Evolutionary conservation across 2,329 filamentous ascomycete genomes (phyloP).

Genomic region (Zymoseptoria tritici): DNA sequence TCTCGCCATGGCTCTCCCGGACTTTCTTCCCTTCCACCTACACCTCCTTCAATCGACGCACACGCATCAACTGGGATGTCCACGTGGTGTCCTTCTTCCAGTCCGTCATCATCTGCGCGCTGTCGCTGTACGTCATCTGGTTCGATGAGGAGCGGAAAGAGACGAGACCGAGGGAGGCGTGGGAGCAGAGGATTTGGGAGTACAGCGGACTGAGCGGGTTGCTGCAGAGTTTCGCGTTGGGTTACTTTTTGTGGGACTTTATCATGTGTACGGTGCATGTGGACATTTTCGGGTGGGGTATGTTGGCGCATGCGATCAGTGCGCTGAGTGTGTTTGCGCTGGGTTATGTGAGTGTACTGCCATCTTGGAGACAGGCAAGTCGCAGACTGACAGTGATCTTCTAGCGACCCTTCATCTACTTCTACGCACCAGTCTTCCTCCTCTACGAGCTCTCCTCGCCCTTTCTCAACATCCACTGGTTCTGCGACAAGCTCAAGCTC

Average conservation of each 20-base stretch:
- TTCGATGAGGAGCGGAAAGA: slow-evolving; percentile 58
- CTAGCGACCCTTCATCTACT: slow-evolving; percentile 76
- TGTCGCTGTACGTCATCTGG: slow-evolving; percentile 68
- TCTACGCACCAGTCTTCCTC: slow-evolving; percentile 72
- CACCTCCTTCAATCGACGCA: slow-evolving; percentile 51
- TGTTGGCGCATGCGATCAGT: slow-evolving; percentile 68
- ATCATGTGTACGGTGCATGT: slow-evolving; percentile 61
- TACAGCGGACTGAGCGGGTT: slow-evolving; percentile 66
- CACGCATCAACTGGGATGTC: slow-evolving; percentile 74
- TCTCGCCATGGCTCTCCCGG: slow-evolving; percentile 61
- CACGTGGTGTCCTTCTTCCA: slow-evolving; percentile 80
- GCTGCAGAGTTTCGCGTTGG: slow-evolving; percentile 67
- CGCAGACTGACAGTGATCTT: not conserved
- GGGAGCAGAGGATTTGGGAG: slow-evolving; percentile 60
- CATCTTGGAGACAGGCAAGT: not conserved
- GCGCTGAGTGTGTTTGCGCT: slow-evolving; percentile 68
- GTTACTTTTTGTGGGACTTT: slow-evolving; percentile 82
- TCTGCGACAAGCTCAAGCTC: slow-evolving; percentile 77
- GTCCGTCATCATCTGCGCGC: slow-evolving; percentile 60
- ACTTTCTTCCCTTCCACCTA: slow-evolving; percentile 59
- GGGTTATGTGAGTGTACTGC: slow-evolving; percentile 60
- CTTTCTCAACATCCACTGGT: slow-evolving; percentile 86
- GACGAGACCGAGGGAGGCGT: slow-evolving; percentile 46
- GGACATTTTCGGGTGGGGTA: slow-evolving; percentile 65
- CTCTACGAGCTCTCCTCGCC: slow-evolving; percentile 81